These are phyloP conservation scores for Larix kaempferi DNA, from an alignment of 75 land plant species.

Conservation along the genomic window DNA sequence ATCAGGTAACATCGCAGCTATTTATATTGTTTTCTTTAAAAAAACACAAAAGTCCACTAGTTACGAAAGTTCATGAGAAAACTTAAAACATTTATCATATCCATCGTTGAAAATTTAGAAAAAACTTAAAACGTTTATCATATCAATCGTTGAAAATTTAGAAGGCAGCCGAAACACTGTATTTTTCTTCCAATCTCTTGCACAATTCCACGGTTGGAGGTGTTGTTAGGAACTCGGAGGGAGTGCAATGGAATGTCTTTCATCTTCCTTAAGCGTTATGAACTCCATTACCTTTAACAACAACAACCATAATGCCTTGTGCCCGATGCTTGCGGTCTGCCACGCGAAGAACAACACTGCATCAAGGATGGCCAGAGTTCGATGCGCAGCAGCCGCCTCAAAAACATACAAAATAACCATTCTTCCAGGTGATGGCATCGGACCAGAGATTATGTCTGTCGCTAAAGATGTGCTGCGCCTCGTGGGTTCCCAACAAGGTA, in stretches of 20 bases:
- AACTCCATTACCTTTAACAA: background rate
- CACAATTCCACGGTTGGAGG: no score
- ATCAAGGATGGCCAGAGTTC: conserved; percentile 11
- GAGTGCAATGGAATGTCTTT: background rate
- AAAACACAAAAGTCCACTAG: no score
- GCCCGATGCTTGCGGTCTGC: background rate
- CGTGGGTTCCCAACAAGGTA: conserved; percentile 72
- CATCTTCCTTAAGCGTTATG: background rate
- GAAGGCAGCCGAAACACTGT: no score
- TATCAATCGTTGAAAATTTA: no score
- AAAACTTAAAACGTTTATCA: no score
- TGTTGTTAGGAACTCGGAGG: no score
- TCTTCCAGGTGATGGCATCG: conserved; percentile 97
- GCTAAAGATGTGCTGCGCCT: conserved; percentile 68
- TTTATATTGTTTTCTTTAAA: no score
- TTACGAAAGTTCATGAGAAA: no score
- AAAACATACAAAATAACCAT: conserved; percentile 66
- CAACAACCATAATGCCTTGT: background rate
- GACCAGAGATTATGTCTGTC: conserved; percentile 88
- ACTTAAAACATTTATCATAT: no score
- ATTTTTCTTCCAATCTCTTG: no score
- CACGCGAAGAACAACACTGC: background rate
- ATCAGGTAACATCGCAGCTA: no score
- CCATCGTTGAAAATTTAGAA: no score
- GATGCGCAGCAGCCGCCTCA: conserved; percentile 25